Evolutionary conservation across 139 green algal genomes (phyloP).

Genomic region (Chlorella sp.): DNA sequence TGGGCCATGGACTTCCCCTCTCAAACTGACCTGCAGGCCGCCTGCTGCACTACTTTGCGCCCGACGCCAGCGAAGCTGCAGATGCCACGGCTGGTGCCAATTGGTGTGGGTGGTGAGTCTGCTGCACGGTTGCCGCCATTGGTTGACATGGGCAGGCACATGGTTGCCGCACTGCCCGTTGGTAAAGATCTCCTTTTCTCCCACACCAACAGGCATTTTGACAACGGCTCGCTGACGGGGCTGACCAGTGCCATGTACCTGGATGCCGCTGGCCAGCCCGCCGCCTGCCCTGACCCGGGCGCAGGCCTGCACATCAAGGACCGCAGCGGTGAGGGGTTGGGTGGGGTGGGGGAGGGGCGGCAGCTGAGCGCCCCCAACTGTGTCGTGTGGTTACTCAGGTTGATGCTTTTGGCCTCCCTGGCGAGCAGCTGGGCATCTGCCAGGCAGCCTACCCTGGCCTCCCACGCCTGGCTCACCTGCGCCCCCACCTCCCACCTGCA

Average conservation of each 20-base stretch:
- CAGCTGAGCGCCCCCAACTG: no score
- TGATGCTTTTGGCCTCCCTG: no score
- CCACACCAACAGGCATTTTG: slow-evolving; percentile 56
- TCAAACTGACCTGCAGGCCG: slow-evolving; percentile 55
- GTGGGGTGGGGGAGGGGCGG: no score
- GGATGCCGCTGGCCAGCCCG: slow-evolving; percentile 27
- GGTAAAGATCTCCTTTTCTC: no score
- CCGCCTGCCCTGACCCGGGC: slow-evolving; percentile 57
- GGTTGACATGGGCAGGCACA: no score
- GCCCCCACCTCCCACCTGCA: neutral
- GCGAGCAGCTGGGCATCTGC: no score
- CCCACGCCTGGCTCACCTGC: no score
- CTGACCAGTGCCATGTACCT: slow-evolving; percentile 77
- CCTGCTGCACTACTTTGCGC: slow-evolving; percentile 80
- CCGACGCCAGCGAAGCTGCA: slow-evolving; percentile 2
- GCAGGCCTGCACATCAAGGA: slow-evolving; percentile 69
- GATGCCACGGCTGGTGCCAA: slow-evolving; percentile 12
- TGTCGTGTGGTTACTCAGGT: no score
- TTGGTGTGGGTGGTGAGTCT: slow-evolving; percentile 75
- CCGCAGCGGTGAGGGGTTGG: neutral
- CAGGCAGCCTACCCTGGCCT: no score
- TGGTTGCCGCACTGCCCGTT: no score
- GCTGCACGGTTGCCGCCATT: no score
- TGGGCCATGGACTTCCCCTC: no score
- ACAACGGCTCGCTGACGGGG: slow-evolving; percentile 79